These are phyloP conservation scores for Collybia sordida DNA, from an alignment of 768 basidiomycete species.

Conservation along the genomic window DNA sequence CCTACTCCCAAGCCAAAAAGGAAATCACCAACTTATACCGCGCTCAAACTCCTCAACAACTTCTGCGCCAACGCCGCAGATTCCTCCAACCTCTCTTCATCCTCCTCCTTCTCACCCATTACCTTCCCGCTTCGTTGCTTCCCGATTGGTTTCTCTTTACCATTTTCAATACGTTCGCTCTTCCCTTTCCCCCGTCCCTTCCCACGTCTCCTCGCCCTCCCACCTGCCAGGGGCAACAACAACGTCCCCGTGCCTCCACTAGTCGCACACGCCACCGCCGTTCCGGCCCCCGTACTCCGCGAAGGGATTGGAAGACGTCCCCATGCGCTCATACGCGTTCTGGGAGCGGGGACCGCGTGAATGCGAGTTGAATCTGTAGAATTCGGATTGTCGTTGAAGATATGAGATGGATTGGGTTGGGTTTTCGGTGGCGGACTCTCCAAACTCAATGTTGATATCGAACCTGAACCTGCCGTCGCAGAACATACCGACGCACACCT, in stretches of 20 bases:
- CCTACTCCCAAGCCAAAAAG: too few relatives aligned
- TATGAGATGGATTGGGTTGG: not conserved
- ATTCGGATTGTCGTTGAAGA: too few relatives aligned
- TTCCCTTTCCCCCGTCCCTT: not conserved
- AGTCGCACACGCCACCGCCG: not conserved
- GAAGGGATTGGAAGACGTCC: not conserved
- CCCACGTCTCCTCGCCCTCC: not conserved
- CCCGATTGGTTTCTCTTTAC: not conserved
- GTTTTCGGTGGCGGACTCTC: too few relatives aligned
- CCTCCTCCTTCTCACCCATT: not conserved
- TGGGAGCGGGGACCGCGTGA: not conserved
- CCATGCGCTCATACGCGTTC: constrained; percentile 3
- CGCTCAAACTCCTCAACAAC: constrained; percentile 1
- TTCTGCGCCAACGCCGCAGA: constrained; percentile 1
- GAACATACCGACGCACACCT: not conserved
- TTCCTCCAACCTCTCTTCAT: constrained; percentile 1
- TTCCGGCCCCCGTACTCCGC: not conserved
- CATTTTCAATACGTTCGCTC: not conserved
- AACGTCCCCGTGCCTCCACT: not conserved
- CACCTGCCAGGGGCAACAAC: not conserved
- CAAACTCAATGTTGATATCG: too few relatives aligned
- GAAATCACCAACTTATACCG: too few relatives aligned
- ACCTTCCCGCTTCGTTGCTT: not conserved
- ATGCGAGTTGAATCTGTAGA: not conserved
- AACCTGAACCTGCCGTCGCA: too few relatives aligned